phyloP scores from a whole-genome alignment of 495 filamentous ascomycete species.

The Pseudevernia furfuracea region DNA sequence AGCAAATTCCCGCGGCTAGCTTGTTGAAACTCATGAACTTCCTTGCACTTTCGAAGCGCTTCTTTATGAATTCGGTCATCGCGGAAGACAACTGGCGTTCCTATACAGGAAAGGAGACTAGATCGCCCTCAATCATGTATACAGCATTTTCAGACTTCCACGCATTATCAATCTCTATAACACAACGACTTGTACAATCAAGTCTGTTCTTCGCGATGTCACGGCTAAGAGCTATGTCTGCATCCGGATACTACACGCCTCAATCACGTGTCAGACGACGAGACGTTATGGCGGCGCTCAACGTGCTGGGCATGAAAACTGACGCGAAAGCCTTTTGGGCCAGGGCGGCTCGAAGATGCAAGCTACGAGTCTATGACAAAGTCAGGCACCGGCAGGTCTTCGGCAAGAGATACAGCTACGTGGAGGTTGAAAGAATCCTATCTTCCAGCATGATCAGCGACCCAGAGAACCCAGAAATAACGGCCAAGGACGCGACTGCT shows the following conservation, averaged over 20 bases:
- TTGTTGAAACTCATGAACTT: slow-evolving; percentile 54
- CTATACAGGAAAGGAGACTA: slow-evolving; percentile 35
- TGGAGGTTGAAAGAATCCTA: slow-evolving; percentile 44
- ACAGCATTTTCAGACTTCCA: slow-evolving; percentile 69
- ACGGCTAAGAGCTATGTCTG: slow-evolving; percentile 40
- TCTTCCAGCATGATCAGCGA: slow-evolving; percentile 2
- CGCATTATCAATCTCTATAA: slow-evolving; percentile 56
- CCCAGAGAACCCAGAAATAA: slow-evolving; percentile 3
- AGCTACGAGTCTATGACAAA: slow-evolving; percentile 47
- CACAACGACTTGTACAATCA: slow-evolving; percentile 59
- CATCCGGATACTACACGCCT: slow-evolving; percentile 30
- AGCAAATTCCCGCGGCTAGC: slow-evolving; percentile 42
- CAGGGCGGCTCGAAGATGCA: slow-evolving; percentile 50
- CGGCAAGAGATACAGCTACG: slow-evolving; percentile 37
- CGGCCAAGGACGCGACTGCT: background rate
- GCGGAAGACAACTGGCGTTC: slow-evolving; percentile 59
- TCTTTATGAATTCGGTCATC: slow-evolving; percentile 73
- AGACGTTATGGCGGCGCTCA: slow-evolving; percentile 61
- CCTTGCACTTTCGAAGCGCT: slow-evolving; percentile 52
- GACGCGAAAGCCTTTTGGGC: slow-evolving; percentile 50
- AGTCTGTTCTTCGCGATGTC: slow-evolving; percentile 59
- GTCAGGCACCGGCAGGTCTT: slow-evolving; percentile 30
- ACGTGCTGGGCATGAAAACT: slow-evolving; percentile 44
- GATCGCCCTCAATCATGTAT: slow-evolving; percentile 56
- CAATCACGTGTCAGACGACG: slow-evolving; percentile 38